Conservation (phyloP, 305 asterid genomes). For the Fraxinus nigra region DNA sequence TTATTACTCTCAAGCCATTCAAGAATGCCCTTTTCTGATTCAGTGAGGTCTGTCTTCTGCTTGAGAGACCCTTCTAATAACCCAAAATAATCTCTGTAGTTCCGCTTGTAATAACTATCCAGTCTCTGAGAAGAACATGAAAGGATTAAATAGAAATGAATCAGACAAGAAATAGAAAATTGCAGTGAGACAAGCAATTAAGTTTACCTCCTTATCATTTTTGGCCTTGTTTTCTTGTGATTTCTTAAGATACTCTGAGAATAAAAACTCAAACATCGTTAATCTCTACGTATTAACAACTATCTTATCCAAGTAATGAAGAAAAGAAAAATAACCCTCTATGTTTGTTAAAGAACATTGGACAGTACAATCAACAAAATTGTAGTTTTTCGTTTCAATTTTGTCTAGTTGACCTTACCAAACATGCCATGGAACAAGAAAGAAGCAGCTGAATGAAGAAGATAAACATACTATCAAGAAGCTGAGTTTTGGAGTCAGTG, state of each 20-base stretch:
- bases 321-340: background rate
- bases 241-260: slow-evolving; percentile 70
- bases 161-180: background rate
- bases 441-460: background rate
- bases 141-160: background rate
- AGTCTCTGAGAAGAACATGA: slow-evolving; percentile 43
- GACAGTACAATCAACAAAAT: background rate
- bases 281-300: background rate
- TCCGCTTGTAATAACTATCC: slow-evolving; percentile 75
- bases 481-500: slow-evolving; percentile 59
- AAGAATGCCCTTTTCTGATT: slow-evolving; percentile 79
- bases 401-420: background rate
- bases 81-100: slow-evolving; percentile 77
- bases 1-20: slow-evolving; percentile 74
- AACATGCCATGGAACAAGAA: background rate
- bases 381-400: background rate
- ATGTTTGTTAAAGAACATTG: background rate
- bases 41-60: slow-evolving; percentile 65
- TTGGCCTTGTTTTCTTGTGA: slow-evolving; percentile 76
- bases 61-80: slow-evolving; percentile 61
- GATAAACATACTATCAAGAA: slow-evolving; percentile 51
- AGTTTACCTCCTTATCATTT: slow-evolving; percentile 79
- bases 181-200: background rate
- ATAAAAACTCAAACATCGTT: background rate
- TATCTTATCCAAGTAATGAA: background rate